These are phyloP conservation scores for Myriosclerotinia curreyana DNA, from an alignment of 2,329 filamentous ascomycete species.

Conservation along the genomic window DNA sequence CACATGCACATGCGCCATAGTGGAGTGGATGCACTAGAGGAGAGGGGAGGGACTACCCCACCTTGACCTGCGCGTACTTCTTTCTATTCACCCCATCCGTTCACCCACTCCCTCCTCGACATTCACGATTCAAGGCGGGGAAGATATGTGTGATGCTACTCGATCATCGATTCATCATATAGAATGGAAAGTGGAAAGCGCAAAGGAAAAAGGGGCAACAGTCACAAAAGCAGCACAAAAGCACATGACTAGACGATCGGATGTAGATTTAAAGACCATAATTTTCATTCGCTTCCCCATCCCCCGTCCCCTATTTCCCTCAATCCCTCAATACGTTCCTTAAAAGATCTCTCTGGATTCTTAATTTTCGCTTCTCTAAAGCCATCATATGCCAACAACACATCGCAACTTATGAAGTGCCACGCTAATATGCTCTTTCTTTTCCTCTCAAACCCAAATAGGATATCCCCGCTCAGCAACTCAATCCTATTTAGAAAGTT, in stretches of 20 bases:
- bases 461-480: neutral
- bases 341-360: conserved; percentile 8
- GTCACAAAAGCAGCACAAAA: neutral
- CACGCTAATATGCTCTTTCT: neutral
- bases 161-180: too few relatives aligned
- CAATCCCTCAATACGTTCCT: neutral
- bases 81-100: too few relatives aligned
- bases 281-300: conserved; percentile 2
- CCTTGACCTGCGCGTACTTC: too few relatives aligned
- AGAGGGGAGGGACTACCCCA: too few relatives aligned
- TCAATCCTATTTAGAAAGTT: neutral
- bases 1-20: too few relatives aligned
- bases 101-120: too few relatives aligned
- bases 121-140: too few relatives aligned
- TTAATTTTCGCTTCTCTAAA: conserved; percentile 2
- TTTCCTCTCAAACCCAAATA: neutral
- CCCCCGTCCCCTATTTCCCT: neutral
- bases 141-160: too few relatives aligned
- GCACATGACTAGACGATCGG: neutral
- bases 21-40: too few relatives aligned
- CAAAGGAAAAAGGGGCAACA: too few relatives aligned
- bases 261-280: neutral
- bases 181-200: too few relatives aligned
- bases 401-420: neutral
- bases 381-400: conserved; percentile 9